Evolutionary conservation across 2,329 filamentous ascomycete species (phyloP).

Genomic region (Sclerotinia sclerotiorum): DNA sequence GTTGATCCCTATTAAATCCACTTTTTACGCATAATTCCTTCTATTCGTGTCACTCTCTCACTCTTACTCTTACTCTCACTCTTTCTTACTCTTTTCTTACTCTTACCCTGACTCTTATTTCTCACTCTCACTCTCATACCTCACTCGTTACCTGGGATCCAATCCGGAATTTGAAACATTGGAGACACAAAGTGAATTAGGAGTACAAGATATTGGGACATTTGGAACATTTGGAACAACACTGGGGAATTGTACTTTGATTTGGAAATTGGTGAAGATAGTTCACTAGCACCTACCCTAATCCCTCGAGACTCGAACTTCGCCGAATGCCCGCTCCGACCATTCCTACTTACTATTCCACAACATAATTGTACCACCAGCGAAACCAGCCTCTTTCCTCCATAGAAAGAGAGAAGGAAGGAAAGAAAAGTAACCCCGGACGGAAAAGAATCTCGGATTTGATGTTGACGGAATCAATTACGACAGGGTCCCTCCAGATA

Average conservation of each 20-base stretch:
- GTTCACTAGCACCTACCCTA: not conserved
- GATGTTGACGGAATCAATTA: conserved; percentile 20
- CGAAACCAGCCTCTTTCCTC: conserved; percentile 12
- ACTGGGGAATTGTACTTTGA: not conserved
- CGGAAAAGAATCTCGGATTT: conserved; percentile 15
- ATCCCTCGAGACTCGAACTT: conserved; percentile 9
- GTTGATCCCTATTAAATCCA: conserved; percentile 5
- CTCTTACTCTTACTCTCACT: not conserved
- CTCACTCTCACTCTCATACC: not conserved
- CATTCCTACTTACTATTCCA: not conserved
- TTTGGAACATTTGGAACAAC: conserved; percentile 10
- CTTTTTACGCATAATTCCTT: conserved; percentile 11
- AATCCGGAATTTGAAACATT: conserved; percentile 19
- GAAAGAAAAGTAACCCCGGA: not conserved
- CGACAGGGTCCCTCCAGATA: conserved; percentile 26
- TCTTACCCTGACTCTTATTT: not conserved
- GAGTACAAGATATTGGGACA: not conserved
- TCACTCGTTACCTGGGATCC: conserved; percentile 1
- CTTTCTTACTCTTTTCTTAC: not conserved
- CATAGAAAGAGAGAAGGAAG: conserved; percentile 4
- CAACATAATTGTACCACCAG: conserved; percentile 14
- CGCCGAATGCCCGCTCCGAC: conserved; percentile 11
- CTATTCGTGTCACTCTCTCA: conserved; percentile 12
- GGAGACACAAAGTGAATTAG: conserved; percentile 5
- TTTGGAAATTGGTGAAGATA: conserved; percentile 4